These are phyloP conservation scores for Mycosphaerella arachidis DNA, from an alignment of 2,329 filamentous ascomycete species.

Conservation along the genomic window DNA sequence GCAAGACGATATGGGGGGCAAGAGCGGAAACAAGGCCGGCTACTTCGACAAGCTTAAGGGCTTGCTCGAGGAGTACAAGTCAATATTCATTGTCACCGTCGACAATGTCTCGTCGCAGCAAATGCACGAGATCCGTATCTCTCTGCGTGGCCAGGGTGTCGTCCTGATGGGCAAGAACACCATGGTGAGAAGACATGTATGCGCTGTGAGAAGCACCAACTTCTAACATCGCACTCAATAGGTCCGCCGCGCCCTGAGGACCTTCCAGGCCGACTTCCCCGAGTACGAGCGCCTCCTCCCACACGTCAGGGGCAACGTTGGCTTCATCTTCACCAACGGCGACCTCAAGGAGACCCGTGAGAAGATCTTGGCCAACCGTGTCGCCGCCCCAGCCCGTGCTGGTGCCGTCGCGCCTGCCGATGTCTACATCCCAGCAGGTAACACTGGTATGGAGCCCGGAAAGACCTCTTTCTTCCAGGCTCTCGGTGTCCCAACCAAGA, in stretches of 20 bases:
- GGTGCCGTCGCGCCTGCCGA: slow-evolving; percentile 91
- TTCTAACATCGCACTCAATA: slow-evolving; percentile 34
- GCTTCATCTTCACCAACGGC: slow-evolving; percentile 98
- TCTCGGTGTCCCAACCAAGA: slow-evolving; percentile 99
- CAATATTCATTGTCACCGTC: slow-evolving; percentile 74
- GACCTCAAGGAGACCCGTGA: slow-evolving; percentile 90
- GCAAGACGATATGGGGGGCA: slow-evolving; percentile 50
- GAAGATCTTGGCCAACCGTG: slow-evolving; percentile 94
- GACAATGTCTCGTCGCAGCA: slow-evolving; percentile 99
- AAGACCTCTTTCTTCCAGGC: slow-evolving; percentile 99
- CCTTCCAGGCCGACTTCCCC: slow-evolving; percentile 81
- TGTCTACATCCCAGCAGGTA: slow-evolving; percentile 93
- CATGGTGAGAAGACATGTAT: slow-evolving; percentile 63
- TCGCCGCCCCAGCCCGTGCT: slow-evolving; percentile 94
- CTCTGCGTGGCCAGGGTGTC: slow-evolving; percentile 85
- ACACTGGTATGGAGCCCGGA: slow-evolving; percentile 99
- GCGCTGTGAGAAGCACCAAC: not conserved
- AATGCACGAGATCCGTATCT: slow-evolving; percentile 99
- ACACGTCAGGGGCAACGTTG: slow-evolving; percentile 94
- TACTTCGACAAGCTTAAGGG: slow-evolving; percentile 99
- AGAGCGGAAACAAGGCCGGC: slow-evolving; percentile 83
- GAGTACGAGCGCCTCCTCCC: slow-evolving; percentile 98
- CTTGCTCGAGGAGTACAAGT: slow-evolving; percentile 93
- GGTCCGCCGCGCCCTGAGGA: slow-evolving; percentile 96
- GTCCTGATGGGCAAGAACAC: slow-evolving; percentile 99